These are phyloP conservation scores for Colletotrichum melonis DNA, from an alignment of 2,329 filamentous ascomycete species.

Conservation along the genomic window DNA sequence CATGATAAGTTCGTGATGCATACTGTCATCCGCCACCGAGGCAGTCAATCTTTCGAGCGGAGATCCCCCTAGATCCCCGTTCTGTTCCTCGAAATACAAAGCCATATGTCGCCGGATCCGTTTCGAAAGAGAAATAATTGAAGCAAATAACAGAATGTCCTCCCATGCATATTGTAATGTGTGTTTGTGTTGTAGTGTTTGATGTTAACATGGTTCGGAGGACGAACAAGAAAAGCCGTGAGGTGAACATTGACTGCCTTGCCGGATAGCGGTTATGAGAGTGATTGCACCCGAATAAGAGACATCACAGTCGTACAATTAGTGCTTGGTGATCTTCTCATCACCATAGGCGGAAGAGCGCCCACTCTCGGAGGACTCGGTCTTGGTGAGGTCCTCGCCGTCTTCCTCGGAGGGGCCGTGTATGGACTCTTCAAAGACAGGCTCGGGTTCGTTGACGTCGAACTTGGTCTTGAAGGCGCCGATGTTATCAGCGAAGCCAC, in stretches of 20 bases:
- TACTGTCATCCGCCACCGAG: constrained; percentile 10
- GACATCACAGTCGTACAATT: neutral
- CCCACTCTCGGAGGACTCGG: constrained; percentile 68
- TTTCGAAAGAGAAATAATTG: neutral
- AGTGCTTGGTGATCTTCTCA: constrained; percentile 50
- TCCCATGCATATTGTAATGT: constrained; percentile 9
- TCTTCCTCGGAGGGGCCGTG: constrained; percentile 74
- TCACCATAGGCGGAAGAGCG: constrained; percentile 66
- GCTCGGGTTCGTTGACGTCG: constrained; percentile 88
- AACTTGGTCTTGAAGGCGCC: constrained; percentile 96
- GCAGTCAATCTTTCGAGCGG: constrained; percentile 18
- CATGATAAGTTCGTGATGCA: constrained; percentile 31
- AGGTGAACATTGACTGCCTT: constrained; percentile 22
- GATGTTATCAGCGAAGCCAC: constrained; percentile 75
- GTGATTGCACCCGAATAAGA: constrained; percentile 2
- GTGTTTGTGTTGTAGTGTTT: constrained; percentile 10
- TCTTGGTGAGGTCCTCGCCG: constrained; percentile 65
- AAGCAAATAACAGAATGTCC: neutral
- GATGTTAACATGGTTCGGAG: neutral
- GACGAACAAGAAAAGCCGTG: neutral
- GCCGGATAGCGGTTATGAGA: constrained; percentile 10
- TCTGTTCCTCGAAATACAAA: constrained; percentile 23
- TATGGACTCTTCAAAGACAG: constrained; percentile 88
- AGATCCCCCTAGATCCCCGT: neutral
- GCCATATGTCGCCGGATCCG: constrained; percentile 21